A percentile compares a stretch with the other conserved stretches of the same genome.
Evolutionary conservation across 1,139 yeast genomes (phyloP).

Genomic region (Suhomyces chickasaworum): DNA sequence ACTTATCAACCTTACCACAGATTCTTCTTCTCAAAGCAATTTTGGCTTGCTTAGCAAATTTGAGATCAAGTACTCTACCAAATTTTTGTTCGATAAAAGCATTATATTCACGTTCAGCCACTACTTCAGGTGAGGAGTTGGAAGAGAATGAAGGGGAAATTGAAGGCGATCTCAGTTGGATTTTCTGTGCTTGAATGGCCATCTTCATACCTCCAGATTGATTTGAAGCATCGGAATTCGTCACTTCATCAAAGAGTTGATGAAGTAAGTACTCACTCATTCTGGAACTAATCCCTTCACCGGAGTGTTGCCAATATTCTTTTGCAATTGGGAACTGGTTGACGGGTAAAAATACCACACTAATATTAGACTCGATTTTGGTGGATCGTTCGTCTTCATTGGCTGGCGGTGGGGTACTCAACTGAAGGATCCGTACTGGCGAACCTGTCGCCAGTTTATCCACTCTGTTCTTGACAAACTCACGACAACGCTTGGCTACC

Average conservation of each 20-base stretch:
- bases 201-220: constrained; percentile 25
- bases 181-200: constrained; percentile 41
- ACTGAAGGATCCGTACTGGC: constrained; percentile 69
- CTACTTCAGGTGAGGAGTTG: constrained; percentile 31
- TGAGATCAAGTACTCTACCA: constrained; percentile 83
- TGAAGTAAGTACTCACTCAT: constrained; percentile 80
- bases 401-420: constrained; percentile 71
- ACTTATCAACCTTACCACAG: constrained; percentile 62
- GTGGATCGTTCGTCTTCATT: constrained; percentile 59
- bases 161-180: constrained; percentile 36
- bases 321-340: constrained; percentile 64
- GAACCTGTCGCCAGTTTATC: constrained; percentile 30
- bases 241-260: constrained; percentile 49
- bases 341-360: constrained; percentile 74
- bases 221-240: background rate
- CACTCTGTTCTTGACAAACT: constrained; percentile 53
- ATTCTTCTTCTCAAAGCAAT: constrained; percentile 72
- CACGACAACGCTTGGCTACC: constrained; percentile 84
- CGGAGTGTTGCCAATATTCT: constrained; percentile 94
- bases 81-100: constrained; percentile 83
- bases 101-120: constrained; percentile 54
- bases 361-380: constrained; percentile 65
- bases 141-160: constrained; percentile 26
- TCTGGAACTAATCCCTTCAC: constrained; percentile 91
- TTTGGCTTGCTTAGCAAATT: constrained; percentile 76